Percentiles rank a stretch among this genome's conserved stretches.
These are phyloP conservation scores for Aspergillus steynii DNA, from an alignment of 495 filamentous ascomycete species.

Conservation along the genomic window DNA sequence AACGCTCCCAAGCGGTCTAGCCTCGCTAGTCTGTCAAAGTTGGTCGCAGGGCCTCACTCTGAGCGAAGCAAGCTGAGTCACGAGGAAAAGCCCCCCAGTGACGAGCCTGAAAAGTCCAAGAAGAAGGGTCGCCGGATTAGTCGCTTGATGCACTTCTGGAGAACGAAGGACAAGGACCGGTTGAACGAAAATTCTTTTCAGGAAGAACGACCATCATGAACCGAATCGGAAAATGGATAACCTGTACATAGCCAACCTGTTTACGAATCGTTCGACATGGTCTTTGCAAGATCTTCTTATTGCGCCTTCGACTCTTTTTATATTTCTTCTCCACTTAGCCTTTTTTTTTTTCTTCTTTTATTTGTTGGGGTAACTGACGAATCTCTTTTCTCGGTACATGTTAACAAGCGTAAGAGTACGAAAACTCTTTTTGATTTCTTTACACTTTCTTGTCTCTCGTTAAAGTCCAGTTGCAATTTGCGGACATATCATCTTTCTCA, in stretches of 20 bases:
- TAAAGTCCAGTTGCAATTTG: constrained; percentile 36
- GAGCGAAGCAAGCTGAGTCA: constrained; percentile 81
- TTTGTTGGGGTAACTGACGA: constrained; percentile 41
- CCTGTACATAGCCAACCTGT: constrained; percentile 28
- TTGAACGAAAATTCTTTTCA: constrained; percentile 18
- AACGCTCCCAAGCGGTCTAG: constrained; percentile 68
- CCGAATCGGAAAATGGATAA: constrained; percentile 20
- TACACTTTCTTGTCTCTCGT: constrained; percentile 37
- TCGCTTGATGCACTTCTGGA: constrained; percentile 84
- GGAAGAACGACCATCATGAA: constrained; percentile 29
- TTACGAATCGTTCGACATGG: constrained; percentile 26
- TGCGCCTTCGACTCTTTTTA: constrained; percentile 18
- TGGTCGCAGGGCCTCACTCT: constrained; percentile 75
- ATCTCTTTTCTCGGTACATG: constrained; percentile 40
- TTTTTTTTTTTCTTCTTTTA: constrained; percentile 26
- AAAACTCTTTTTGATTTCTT: constrained; percentile 24
- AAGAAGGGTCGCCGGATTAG: constrained; percentile 74
- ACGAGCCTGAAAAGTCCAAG: constrained; percentile 62
- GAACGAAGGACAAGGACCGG: constrained; percentile 54
- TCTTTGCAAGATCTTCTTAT: constrained; percentile 22
- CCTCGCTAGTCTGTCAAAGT: constrained; percentile 79
- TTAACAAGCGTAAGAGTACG: constrained; percentile 38
- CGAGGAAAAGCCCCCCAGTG: constrained; percentile 60
- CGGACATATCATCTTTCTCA: constrained; percentile 18
- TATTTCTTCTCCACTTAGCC: constrained; percentile 15